Evolutionary conservation across 2,329 filamentous ascomycete species (phyloP).

Genomic region (Fusarium sublunatum): DNA sequence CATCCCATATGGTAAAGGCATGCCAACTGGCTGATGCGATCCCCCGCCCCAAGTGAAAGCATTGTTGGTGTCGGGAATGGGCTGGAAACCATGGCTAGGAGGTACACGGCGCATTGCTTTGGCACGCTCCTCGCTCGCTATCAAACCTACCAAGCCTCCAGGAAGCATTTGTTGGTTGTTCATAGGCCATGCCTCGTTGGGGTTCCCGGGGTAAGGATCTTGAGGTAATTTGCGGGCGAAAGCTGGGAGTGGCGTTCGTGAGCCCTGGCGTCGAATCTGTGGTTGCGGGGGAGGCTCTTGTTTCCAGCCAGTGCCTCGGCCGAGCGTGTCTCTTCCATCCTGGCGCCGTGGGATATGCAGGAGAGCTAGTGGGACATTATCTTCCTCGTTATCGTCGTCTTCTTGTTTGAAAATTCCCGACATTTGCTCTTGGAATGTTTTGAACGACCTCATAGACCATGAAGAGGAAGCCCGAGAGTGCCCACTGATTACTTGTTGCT

Average conservation of each 20-base stretch:
- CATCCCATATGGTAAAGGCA: not conserved
- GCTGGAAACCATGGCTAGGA: constrained; percentile 29
- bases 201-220: not conserved
- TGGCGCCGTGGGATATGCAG: constrained; percentile 1
- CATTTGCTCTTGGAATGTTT: not conserved
- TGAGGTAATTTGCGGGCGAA: constrained; percentile 10
- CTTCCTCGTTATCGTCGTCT: constrained; percentile 1
- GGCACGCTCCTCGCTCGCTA: constrained; percentile 30
- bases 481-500: not conserved
- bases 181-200: constrained; percentile 4
- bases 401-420: not conserved
- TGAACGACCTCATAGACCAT: constrained; percentile 20
- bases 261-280: constrained; percentile 1
- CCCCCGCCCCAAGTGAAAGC: constrained; percentile 17
- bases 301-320: not conserved
- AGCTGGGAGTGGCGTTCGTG: constrained; percentile 4
- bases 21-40: not conserved
- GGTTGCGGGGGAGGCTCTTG: not conserved
- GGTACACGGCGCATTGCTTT: constrained; percentile 21
- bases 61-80: constrained; percentile 18
- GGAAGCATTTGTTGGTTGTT: constrained; percentile 16
- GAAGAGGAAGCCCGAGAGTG: constrained; percentile 12
- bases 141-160: constrained; percentile 27
- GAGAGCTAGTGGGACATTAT: constrained; percentile 20
- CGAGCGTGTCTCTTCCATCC: not conserved